These are phyloP conservation scores for Yamadazyma epiphylla DNA, from an alignment of 1,139 yeast genomes.

Conservation along the genomic window DNA sequence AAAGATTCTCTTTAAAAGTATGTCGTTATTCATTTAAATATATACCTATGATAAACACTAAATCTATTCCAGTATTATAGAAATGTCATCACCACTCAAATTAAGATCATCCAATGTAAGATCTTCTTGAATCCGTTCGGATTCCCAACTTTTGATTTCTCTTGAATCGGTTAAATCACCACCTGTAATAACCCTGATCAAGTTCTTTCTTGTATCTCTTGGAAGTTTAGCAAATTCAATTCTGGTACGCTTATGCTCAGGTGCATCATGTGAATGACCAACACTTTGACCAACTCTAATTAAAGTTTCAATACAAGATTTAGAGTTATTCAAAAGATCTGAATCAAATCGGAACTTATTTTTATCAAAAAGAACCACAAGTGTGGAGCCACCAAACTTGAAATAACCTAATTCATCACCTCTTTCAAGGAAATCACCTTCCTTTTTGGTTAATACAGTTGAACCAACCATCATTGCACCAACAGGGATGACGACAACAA, in stretches of 20 bases:
- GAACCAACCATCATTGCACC: constrained; percentile 99
- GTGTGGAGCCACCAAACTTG: constrained; percentile 93
- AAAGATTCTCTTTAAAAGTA: neutral
- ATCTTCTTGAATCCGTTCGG: constrained; percentile 7
- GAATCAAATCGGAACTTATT: constrained; percentile 54
- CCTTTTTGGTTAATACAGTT: constrained; percentile 65
- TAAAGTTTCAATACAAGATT: constrained; percentile 70
- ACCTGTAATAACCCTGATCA: constrained; percentile 63
- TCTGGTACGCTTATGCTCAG: constrained; percentile 49
- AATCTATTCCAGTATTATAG: no score
- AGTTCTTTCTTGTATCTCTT: constrained; percentile 45
- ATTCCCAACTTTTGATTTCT: constrained; percentile 39
- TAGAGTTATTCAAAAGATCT: constrained; percentile 69
- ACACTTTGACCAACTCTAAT: constrained; percentile 89
- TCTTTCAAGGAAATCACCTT: constrained; percentile 54
- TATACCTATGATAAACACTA: no score
- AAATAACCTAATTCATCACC: constrained; percentile 92
- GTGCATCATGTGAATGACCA: constrained; percentile 61
- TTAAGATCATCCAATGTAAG: neutral
- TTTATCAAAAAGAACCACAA: constrained; percentile 51
- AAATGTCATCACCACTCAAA: no score
- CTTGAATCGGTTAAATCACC: constrained; percentile 34
- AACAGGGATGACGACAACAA: constrained; percentile 72
- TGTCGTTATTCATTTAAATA: neutral
- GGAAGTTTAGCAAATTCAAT: constrained; percentile 46